phyloP scores from a whole-genome alignment of 306 rosid genomes.

The Astragalus membranaceus region DNA sequence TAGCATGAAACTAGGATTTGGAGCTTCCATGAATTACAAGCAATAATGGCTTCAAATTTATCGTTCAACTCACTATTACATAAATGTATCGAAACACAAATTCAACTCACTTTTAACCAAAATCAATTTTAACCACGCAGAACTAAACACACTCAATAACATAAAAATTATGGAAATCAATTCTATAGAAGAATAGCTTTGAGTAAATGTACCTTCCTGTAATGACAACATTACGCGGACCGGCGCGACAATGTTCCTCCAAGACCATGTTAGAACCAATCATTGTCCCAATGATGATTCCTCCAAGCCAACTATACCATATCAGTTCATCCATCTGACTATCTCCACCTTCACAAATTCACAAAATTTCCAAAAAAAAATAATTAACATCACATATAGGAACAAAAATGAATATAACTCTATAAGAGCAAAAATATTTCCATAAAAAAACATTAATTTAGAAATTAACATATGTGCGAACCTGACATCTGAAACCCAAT shows the following conservation, averaged over 20 bases:
- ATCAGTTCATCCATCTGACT: slow-evolving; percentile 65
- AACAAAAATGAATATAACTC: not conserved
- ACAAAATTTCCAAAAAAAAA: slow-evolving; percentile 9
- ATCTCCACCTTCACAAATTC: slow-evolving; percentile 72
- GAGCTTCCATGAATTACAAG: no score
- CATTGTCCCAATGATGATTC: slow-evolving; percentile 92
- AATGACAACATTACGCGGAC: slow-evolving; percentile 88
- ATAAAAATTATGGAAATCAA: not conserved
- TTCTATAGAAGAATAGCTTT: not conserved
- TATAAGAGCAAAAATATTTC: not conserved
- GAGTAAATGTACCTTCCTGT: slow-evolving; percentile 69
- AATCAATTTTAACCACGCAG: not conserved
- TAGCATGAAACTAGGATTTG: no score
- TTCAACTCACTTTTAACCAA: not conserved
- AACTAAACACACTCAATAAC: not conserved
- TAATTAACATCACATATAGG: not conserved
- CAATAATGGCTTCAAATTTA: no score
- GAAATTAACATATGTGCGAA: slow-evolving; percentile 28
- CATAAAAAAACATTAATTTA: not conserved
- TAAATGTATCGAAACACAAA: no score
- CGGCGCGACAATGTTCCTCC: slow-evolving; percentile 87
- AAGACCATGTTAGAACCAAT: slow-evolving; percentile 86
- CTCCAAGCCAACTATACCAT: slow-evolving; percentile 98
- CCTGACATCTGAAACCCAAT: slow-evolving; percentile 92
- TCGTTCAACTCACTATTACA: no score